Evolutionary conservation across 345 rosid genomes (phyloP).

Genomic region (Trapa bicornis): DNA sequence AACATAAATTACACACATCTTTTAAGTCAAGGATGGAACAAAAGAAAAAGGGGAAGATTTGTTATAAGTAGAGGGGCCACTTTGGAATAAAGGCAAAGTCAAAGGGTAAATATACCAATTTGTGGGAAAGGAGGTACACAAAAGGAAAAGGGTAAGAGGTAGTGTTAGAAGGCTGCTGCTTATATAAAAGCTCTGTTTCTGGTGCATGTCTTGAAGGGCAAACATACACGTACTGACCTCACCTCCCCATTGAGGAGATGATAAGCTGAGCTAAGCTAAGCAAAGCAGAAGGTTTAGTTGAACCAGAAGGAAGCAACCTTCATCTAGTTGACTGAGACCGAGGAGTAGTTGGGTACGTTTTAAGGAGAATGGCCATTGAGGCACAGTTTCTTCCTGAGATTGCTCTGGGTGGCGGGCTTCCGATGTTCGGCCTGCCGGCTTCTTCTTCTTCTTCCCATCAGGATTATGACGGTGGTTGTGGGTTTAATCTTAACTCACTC

Average conservation of each 20-base stretch:
- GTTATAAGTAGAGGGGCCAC: too few relatives aligned
- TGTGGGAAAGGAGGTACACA: too few relatives aligned
- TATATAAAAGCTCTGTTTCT: neutral
- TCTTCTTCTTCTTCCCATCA: conserved; percentile 18
- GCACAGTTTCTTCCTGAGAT: conserved; percentile 40
- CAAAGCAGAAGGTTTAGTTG: neutral
- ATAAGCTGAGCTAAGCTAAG: neutral
- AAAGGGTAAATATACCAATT: too few relatives aligned
- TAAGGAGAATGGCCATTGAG: conserved; percentile 50
- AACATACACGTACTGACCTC: too few relatives aligned
- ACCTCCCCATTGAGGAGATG: neutral
- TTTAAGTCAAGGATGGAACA: too few relatives aligned
- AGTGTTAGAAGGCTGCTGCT: neutral
- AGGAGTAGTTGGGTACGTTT: neutral
- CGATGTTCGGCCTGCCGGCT: conserved; percentile 23
- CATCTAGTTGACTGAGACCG: neutral
- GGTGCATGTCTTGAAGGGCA: neutral
- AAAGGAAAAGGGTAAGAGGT: too few relatives aligned
- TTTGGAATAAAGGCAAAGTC: too few relatives aligned
- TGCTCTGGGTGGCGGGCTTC: conserved; percentile 18
- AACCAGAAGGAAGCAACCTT: neutral
- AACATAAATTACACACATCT: too few relatives aligned
- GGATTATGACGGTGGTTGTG: conserved; percentile 9
- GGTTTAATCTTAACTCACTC: conserved; percentile 14
- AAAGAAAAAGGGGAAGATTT: too few relatives aligned